These are phyloP conservation scores for Exophiala sideris DNA, from an alignment of 2,329 filamentous ascomycete species.

Conservation along the genomic window DNA sequence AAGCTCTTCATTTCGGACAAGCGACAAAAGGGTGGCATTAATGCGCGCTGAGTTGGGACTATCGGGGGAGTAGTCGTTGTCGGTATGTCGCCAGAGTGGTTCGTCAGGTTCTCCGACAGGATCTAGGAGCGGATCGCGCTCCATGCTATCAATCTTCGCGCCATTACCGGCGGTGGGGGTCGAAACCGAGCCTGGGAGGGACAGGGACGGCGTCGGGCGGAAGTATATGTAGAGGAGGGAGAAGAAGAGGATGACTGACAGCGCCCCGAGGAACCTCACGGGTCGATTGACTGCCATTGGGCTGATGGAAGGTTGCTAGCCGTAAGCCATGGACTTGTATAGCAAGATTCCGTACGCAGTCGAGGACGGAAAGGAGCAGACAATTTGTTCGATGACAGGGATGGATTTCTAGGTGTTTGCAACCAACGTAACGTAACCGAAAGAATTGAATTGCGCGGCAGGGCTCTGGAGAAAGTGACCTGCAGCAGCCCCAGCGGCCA, in stretches of 20 bases:
- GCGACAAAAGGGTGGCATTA: constrained; percentile 85
- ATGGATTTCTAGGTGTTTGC: too few relatives aligned
- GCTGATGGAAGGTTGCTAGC: constrained; percentile 16
- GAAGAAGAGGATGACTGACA: constrained; percentile 68
- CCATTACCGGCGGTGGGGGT: constrained; percentile 33
- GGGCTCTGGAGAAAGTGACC: too few relatives aligned
- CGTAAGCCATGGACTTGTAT: constrained; percentile 13
- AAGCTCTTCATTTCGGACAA: constrained; percentile 90
- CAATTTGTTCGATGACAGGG: too few relatives aligned
- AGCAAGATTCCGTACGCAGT: background rate
- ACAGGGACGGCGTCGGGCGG: constrained; percentile 48
- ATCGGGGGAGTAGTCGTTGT: constrained; percentile 73
- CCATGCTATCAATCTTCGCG: constrained; percentile 54
- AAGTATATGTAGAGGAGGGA: constrained; percentile 77
- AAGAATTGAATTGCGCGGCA: too few relatives aligned
- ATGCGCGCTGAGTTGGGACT: constrained; percentile 76
- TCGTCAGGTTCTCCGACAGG: constrained; percentile 80
- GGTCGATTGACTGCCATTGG: constrained; percentile 80
- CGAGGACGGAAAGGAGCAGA: background rate
- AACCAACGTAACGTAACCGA: too few relatives aligned
- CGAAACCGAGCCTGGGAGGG: constrained; percentile 25
- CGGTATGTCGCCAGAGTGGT: constrained; percentile 66
- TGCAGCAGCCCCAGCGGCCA: too few relatives aligned
- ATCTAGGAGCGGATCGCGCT: constrained; percentile 81
- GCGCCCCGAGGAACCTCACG: constrained; percentile 72